A percentile compares a stretch with the other conserved stretches of the same genome.
These are phyloP conservation scores for Corrigiola litoralis DNA, from an alignment of 179 eudicot genomes.

Conservation along the genomic window DNA sequence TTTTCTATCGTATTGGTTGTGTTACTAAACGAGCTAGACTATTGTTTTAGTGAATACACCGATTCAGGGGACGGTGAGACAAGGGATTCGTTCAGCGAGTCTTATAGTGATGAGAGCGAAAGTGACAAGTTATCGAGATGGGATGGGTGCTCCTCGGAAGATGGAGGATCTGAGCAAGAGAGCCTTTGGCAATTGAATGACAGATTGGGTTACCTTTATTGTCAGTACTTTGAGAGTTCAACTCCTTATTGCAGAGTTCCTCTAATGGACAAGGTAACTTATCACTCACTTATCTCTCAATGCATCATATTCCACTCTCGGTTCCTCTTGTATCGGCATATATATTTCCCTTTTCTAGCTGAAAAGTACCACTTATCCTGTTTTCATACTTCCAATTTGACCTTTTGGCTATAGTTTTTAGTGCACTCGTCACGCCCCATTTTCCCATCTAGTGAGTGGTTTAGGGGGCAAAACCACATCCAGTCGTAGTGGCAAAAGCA, in stretches of 20 bases:
- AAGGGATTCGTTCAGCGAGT: conserved; percentile 84
- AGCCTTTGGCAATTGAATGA: conserved; percentile 54
- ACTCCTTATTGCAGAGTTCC: conserved; percentile 94
- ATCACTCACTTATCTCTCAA: neutral
- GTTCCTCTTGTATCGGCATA: too few relatives aligned
- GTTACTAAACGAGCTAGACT: neutral
- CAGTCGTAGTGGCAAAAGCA: too few relatives aligned
- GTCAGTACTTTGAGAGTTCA: conserved; percentile 78
- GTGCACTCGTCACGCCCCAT: neutral
- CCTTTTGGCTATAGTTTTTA: too few relatives aligned
- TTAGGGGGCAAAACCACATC: conserved; percentile 1
- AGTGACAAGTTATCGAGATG: conserved; percentile 76
- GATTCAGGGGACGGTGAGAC: conserved; percentile 62
- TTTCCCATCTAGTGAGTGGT: conserved; percentile 4
- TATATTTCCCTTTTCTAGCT: neutral
- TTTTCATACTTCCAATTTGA: too few relatives aligned
- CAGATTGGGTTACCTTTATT: conserved; percentile 76
- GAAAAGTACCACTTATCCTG: neutral
- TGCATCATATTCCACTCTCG: neutral
- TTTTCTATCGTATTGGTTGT: too few relatives aligned
- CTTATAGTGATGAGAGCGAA: conserved; percentile 88
- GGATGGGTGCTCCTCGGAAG: conserved; percentile 86
- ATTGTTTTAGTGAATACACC: conserved; percentile 56
- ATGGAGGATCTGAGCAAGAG: conserved; percentile 65
- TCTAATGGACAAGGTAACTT: conserved; percentile 92